Conservation (phyloP, 2,329 filamentous ascomycete species). For the Fulvia fulva region DNA sequence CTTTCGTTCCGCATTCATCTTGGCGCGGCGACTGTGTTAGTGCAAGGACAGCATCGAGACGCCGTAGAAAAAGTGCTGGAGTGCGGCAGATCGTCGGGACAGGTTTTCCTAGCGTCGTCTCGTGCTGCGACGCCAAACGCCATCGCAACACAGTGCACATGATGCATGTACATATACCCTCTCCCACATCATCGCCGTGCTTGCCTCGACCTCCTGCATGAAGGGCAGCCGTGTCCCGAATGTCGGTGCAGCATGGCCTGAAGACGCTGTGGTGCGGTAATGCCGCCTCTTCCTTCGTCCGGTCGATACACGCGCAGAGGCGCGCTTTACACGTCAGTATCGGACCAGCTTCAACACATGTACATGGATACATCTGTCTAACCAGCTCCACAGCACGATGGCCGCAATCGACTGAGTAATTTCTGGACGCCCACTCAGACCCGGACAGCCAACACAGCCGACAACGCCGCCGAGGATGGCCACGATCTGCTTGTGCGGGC, state of each 20-base stretch:
- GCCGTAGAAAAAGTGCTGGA: slow-evolving; percentile 2
- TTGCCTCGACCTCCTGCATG: background rate
- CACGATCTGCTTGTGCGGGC: slow-evolving; percentile 44
- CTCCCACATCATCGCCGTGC: background rate
- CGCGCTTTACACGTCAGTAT: slow-evolving; percentile 15
- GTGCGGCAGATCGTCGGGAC: background rate
- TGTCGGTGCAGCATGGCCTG: slow-evolving; percentile 4
- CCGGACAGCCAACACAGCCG: slow-evolving; percentile 41
- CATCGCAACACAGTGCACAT: background rate
- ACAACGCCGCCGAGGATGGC: slow-evolving; percentile 47
- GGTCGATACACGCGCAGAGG: background rate
- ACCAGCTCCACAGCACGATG: slow-evolving; percentile 47
- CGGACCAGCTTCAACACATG: background rate
- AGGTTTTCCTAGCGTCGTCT: background rate
- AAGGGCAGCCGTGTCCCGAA: background rate
- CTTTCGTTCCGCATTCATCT: slow-evolving; percentile 38
- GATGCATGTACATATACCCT: background rate
- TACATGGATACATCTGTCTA: background rate
- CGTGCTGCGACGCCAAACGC: no score
- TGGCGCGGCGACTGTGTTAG: background rate
- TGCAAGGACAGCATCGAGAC: background rate
- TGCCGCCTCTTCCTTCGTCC: background rate
- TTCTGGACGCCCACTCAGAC: slow-evolving; percentile 69
- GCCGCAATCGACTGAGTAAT: slow-evolving; percentile 61
- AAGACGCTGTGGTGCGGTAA: slow-evolving; percentile 2